Evolutionary conservation across 1,139 yeast species (phyloP).

Genomic region (Saccharomyces hybrid): DNA sequence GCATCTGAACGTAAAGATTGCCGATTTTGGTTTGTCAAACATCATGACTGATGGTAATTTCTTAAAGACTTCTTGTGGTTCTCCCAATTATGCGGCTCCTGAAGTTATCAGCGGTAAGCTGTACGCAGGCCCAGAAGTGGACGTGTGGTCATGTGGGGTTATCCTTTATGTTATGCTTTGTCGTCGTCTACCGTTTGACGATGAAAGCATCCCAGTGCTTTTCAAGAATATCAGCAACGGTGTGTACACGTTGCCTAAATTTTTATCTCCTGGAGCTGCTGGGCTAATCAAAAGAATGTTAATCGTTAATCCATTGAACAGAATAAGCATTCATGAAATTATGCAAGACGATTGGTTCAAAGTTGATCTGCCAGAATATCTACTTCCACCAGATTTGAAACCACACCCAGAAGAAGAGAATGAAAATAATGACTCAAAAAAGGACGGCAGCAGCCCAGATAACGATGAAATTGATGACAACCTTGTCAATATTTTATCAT

Average conservation of each 20-base stretch:
- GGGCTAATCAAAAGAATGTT: conserved; percentile 83
- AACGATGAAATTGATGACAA: conserved; percentile 56
- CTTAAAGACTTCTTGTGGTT: conserved; percentile 90
- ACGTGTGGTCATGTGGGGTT: conserved; percentile 98
- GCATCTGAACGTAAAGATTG: conserved; percentile 83
- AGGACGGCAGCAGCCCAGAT: conserved; percentile 10
- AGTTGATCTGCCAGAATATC: conserved; percentile 71
- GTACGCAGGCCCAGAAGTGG: conserved; percentile 98
- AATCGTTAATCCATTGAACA: conserved; percentile 90
- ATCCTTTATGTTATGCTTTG: conserved; percentile 93
- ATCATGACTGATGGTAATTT: conserved; percentile 98
- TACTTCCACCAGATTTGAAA: conserved; percentile 61
- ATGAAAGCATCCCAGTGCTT: conserved; percentile 91
- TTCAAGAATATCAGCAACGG: conserved; percentile 94
- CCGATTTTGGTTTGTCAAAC: conserved; percentile 89
- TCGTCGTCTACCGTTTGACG: conserved; percentile 96
- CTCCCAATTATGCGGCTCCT: conserved; percentile 97
- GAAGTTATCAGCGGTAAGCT: conserved; percentile 94
- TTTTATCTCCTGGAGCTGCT: conserved; percentile 81
- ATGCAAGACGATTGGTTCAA: conserved; percentile 97
- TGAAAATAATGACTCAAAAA: conserved; percentile 8
- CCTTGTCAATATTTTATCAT: conserved; percentile 67
- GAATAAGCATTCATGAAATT: conserved; percentile 90
- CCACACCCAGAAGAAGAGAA: conserved; percentile 33
- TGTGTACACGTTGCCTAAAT: conserved; percentile 87